Evolutionary conservation across 2,329 filamentous ascomycete species (phyloP).

Genomic region (Amylocarpus encephaloides): DNA sequence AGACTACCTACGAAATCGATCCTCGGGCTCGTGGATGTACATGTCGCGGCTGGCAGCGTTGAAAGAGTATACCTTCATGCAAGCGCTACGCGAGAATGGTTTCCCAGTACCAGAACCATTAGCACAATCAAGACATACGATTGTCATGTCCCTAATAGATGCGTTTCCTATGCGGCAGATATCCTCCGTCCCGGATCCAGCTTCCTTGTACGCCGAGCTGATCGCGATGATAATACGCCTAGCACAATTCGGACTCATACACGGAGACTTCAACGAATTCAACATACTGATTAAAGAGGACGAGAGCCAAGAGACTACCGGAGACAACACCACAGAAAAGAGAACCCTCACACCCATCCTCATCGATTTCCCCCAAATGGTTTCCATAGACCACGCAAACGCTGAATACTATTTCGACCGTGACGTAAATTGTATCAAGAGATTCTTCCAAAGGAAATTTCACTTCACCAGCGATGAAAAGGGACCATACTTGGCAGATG

Average conservation of each 20-base stretch:
- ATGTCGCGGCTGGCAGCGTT: conserved; percentile 86
- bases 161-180: conserved; percentile 90
- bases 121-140: conserved; percentile 85
- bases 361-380: conserved; percentile 98
- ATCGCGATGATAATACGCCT: conserved; percentile 80
- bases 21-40: conserved; percentile 93
- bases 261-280: conserved; percentile 99
- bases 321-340: conserved; percentile 37
- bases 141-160: conserved; percentile 92
- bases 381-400: conserved; percentile 88
- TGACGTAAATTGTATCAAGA: conserved; percentile 91
- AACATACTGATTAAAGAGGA: conserved; percentile 91
- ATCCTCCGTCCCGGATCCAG: conserved; percentile 73
- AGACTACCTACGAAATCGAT: conserved; percentile 82
- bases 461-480: conserved; percentile 75
- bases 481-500: conserved; percentile 81
- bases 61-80: conserved; percentile 95
- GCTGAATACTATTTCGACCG: conserved; percentile 97
- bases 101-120: conserved; percentile 87
- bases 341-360: conserved; percentile 69
- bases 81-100: conserved; percentile 71
- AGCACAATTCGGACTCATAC: conserved; percentile 82
- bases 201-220: conserved; percentile 81
- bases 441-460: conserved; percentile 85
- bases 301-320: conserved; percentile 30